Evolutionary conservation across 2,329 filamentous ascomycete genomes (phyloP).

Genomic region (Aaosphaeria arxii): DNA sequence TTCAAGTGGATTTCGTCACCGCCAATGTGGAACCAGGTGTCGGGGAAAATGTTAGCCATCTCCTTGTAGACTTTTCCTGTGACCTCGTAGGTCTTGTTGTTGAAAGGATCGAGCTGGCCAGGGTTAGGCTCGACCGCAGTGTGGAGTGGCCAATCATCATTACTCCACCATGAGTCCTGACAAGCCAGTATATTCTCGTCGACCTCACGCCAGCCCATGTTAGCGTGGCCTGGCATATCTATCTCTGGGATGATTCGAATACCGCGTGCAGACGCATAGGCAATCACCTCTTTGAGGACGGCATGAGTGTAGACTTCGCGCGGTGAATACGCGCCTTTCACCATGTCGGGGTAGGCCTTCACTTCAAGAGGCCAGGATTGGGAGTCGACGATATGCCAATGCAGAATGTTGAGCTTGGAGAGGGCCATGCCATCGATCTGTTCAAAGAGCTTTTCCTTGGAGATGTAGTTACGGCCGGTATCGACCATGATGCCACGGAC

Average conservation of each 20-base stretch:
- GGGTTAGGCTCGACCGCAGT: conserved; percentile 58
- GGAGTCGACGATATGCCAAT: conserved; percentile 56
- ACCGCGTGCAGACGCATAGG: conserved; percentile 53
- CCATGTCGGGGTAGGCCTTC: conserved; percentile 50
- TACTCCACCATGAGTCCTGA: conserved; percentile 59
- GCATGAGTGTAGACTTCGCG: conserved; percentile 46
- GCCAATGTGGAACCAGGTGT: conserved; percentile 56
- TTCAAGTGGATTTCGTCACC: conserved; percentile 54
- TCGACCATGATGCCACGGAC: conserved; percentile 57
- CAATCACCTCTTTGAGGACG: conserved; percentile 45
- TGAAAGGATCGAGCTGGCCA: conserved; percentile 55
- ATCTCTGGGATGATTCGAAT: conserved; percentile 61
- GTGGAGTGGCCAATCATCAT: conserved; percentile 54
- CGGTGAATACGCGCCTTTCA: conserved; percentile 52
- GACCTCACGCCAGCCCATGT: conserved; percentile 55
- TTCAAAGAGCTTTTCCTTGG: conserved; percentile 50
- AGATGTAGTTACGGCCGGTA: conserved; percentile 54
- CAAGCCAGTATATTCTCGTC: conserved; percentile 57
- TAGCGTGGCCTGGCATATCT: conserved; percentile 60
- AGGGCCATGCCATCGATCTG: conserved; percentile 55
- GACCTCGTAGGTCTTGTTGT: conserved; percentile 55
- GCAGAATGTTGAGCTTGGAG: conserved; percentile 56
- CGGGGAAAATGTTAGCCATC: conserved; percentile 49
- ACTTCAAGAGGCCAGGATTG: conserved; percentile 57
- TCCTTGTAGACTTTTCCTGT: conserved; percentile 55